Evolutionary conservation across 805 yeast genomes (phyloP), one percentile per base, ranked within the genome.

Genomic region (Teunomyces tritomae): DNA sequence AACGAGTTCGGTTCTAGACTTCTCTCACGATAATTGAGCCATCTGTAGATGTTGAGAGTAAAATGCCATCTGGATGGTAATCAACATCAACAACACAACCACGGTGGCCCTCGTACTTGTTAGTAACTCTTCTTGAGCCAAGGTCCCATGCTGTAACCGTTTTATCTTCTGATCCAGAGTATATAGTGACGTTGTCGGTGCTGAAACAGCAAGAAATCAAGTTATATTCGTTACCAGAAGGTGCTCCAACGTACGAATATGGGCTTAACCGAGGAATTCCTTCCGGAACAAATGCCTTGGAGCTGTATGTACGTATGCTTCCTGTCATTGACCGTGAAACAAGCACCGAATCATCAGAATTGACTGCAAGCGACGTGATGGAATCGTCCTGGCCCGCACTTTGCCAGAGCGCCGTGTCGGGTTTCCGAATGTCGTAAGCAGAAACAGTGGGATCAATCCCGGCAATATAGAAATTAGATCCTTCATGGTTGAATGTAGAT

Each of bases 381-480:
- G 80, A 64, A 42, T 80, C 86, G 5, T 65, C 57, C 79, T 47
- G 70, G 30, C 43, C 72, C 55, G 43, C 67, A 63, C 56, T 78
- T 64, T 45, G 64, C 80, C 85, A 83, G 7, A 76, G 37, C 0
- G 78, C 73, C 5, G 55, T 49, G 0, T 66, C 64, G 4, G 68
- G 47, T 3, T 70, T 62, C 46, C 89, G 63, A 6, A 79, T 43
- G 57, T 88, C 95, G 67, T 77, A 84, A 2, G 82, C 84, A 36
- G 67, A 58, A 0, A 88, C 73, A 0, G 72, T 67, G 1, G 89
- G 85, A 52, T 88, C 92, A 2, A 88, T 77, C 0, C 96, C 96
- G 0, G 84, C 70, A 4, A 80, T 71, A 54, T 72, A 87, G 3
- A 85, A 55, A 10, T 68, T 63, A 11, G 65, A 61, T 1, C 78